A percentile compares a stretch with the other conserved stretches of the same genome.
Conservation (phyloP, 1,284 basidiomycete species). For the Sporisorium exsertum region DNA sequence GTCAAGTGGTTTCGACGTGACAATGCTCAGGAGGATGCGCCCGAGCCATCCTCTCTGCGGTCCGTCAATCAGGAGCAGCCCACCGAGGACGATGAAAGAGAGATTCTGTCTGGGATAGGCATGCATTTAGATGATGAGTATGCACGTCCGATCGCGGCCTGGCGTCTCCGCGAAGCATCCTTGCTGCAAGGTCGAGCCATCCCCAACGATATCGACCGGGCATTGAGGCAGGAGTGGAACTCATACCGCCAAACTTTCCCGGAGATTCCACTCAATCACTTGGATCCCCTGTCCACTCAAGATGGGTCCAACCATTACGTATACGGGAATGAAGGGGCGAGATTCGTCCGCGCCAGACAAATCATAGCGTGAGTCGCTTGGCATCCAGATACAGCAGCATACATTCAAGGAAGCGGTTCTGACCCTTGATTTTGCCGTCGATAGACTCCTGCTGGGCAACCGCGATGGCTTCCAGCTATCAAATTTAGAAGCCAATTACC, state of each 20-base stretch:
- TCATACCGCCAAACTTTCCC: not conserved
- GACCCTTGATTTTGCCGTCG: not conserved
- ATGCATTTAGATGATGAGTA: conserved; percentile 12
- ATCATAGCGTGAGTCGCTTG: conserved; percentile 20
- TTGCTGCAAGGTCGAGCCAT: not conserved
- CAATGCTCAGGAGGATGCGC: no score
- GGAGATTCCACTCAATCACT: not conserved
- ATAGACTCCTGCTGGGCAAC: conserved; percentile 9
- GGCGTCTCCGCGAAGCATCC: conserved; percentile 3
- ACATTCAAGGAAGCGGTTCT: not conserved
- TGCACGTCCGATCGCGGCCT: conserved; percentile 11
- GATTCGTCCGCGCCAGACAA: conserved; percentile 4
- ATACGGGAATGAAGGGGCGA: conserved; percentile 10
- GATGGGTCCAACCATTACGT: not conserved
- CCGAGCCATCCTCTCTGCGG: not conserved
- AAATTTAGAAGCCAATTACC: not conserved
- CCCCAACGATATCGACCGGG: not conserved
- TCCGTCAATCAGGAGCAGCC: not conserved
- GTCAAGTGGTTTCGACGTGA: no score
- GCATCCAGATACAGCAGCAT: not conserved
- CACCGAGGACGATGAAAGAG: not conserved
- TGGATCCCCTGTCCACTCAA: not conserved
- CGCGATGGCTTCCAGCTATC: not conserved
- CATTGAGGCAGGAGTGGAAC: not conserved
- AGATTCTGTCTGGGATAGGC: not conserved